These are phyloP conservation scores for Bipolaris sorokiniana DNA, from an alignment of 2,329 filamentous ascomycete species.

Conservation along the genomic window DNA sequence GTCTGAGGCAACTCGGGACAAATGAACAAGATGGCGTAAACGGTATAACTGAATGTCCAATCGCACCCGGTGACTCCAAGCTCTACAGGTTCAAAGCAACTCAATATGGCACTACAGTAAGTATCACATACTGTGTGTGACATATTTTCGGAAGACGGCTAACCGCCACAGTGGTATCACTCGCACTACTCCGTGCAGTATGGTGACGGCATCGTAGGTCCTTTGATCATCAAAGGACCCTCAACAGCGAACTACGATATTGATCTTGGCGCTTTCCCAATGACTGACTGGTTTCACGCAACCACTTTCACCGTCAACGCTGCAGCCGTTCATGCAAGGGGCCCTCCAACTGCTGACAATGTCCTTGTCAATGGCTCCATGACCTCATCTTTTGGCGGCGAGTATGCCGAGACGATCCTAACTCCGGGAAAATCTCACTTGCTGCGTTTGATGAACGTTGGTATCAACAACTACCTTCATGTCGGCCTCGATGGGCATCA, in stretches of 20 bases:
- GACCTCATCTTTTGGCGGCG: slow-evolving; percentile 41
- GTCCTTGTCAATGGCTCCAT: slow-evolving; percentile 63
- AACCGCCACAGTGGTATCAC: slow-evolving; percentile 55
- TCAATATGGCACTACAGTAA: slow-evolving; percentile 44
- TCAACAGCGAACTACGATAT: slow-evolving; percentile 51
- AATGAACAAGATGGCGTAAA: slow-evolving; percentile 55
- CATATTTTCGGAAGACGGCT: slow-evolving; percentile 16
- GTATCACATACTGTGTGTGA: neutral
- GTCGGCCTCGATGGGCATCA: slow-evolving; percentile 44
- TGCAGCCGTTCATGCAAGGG: slow-evolving; percentile 45
- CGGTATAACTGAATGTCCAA: slow-evolving; percentile 68
- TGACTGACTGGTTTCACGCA: slow-evolving; percentile 48
- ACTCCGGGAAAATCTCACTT: slow-evolving; percentile 52
- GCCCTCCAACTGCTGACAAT: slow-evolving; percentile 56
- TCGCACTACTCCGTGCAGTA: slow-evolving; percentile 52
- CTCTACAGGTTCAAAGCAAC: slow-evolving; percentile 46
- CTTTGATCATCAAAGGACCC: slow-evolving; percentile 52
- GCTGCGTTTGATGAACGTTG: slow-evolving; percentile 53
- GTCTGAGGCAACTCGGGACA: slow-evolving; percentile 52
- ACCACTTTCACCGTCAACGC: slow-evolving; percentile 40
- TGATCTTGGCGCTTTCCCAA: slow-evolving; percentile 51
- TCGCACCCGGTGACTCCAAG: slow-evolving; percentile 61
- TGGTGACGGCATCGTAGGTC: slow-evolving; percentile 52
- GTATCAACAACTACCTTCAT: slow-evolving; percentile 35
- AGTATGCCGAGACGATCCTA: slow-evolving; percentile 43